A percentile compares a stretch with the other conserved stretches of the same genome.
Evolutionary conservation across 495 filamentous ascomycete species (phyloP).

Genomic region (Cladorrhinum samala): DNA sequence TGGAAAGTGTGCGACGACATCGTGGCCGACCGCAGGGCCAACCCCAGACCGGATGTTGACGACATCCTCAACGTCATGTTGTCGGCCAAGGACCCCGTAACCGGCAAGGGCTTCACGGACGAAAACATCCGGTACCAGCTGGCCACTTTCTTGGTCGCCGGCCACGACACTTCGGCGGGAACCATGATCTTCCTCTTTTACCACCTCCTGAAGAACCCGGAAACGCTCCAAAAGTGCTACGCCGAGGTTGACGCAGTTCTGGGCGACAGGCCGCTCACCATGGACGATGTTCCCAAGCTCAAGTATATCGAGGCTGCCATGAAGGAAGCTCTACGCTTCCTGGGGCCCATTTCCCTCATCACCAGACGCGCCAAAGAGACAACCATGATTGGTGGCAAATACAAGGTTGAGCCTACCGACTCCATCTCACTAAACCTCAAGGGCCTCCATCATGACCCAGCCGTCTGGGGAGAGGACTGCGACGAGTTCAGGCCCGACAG

Average conservation of each 20-base stretch:
- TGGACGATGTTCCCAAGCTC: slow-evolving; percentile 55
- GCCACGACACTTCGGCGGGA: slow-evolving; percentile 58
- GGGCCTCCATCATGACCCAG: slow-evolving; percentile 40
- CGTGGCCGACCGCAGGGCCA: slow-evolving; percentile 44
- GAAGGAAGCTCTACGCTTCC: slow-evolving; percentile 57
- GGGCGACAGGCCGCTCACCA: slow-evolving; percentile 49
- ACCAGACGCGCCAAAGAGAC: slow-evolving; percentile 11
- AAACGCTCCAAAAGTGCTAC: slow-evolving; percentile 26
- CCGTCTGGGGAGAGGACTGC: slow-evolving; percentile 25
- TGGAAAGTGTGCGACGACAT: slow-evolving; percentile 48
- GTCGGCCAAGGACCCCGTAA: slow-evolving; percentile 50
- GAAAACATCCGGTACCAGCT: slow-evolving; percentile 55
- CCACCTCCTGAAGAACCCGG: slow-evolving; percentile 30
- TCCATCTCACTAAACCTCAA: slow-evolving; percentile 45
- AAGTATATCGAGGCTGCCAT: slow-evolving; percentile 52
- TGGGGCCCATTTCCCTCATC: slow-evolving; percentile 45
- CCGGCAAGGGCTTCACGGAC: slow-evolving; percentile 49
- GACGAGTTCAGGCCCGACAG: slow-evolving; percentile 40
- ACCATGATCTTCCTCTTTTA: slow-evolving; percentile 35
- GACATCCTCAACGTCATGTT: slow-evolving; percentile 62
- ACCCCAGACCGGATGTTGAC: slow-evolving; percentile 48
- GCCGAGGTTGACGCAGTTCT: slow-evolving; percentile 43
- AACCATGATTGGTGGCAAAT: slow-evolving; percentile 47
- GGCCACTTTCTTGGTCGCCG: slow-evolving; percentile 55
- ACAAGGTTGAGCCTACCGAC: slow-evolving; percentile 50